Base-by-base conservation (phyloP, 306 rosid species). In the Vachellia pachyceras region DNA sequence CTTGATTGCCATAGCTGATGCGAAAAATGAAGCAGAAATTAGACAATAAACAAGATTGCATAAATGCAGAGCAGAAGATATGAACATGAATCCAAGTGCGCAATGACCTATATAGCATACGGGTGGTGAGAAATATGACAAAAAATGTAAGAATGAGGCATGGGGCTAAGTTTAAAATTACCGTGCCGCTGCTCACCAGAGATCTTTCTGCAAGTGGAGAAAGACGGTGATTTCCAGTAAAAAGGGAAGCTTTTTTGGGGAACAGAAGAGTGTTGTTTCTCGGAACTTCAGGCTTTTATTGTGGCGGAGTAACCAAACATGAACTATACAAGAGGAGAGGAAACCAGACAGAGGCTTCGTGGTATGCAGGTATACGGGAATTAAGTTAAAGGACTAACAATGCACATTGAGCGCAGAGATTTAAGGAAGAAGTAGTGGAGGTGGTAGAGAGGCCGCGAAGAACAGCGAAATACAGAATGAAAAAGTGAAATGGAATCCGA, bases 1-100 rank as follows among this genome's bases (percentile, higher is more conserved):
- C 81, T 84, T 75, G 71, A 45, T 73, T 46, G 85, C 90, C 87
- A 84, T 77, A n/a, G 18, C 90, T 82, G 90, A 76, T 46, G 75
- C 69, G 47, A 67, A 12, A 64, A 14, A 75, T 69, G 39, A 72
- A 4, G 29, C 39, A 22, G 79, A 81, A 35, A 46, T 72, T 49
- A 79, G 69, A 82, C 73, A 68, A 44, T 54, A 17, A 50, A 50
- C 20, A 50, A 17, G 57, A 10, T 64, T 42, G 52, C 29, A 49
- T 61, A 44, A 36, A 69, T 13, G 77, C 68, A 69, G 14, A 55
- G 69, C 61, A 69, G 37, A 12, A 45, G 47, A 60, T 20, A n/a
- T 22, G 58, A 36, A 55, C 57, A 69, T 23, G 67, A 10, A 71
- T 45, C 14, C 75, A 44, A 29, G 57, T 39, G 20, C 14, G 0